Percentiles rank a stretch among this genome's conserved stretches.
Evolutionary conservation across 2,329 filamentous ascomycete species (phyloP).

Genomic region (Penicillium palitans): DNA sequence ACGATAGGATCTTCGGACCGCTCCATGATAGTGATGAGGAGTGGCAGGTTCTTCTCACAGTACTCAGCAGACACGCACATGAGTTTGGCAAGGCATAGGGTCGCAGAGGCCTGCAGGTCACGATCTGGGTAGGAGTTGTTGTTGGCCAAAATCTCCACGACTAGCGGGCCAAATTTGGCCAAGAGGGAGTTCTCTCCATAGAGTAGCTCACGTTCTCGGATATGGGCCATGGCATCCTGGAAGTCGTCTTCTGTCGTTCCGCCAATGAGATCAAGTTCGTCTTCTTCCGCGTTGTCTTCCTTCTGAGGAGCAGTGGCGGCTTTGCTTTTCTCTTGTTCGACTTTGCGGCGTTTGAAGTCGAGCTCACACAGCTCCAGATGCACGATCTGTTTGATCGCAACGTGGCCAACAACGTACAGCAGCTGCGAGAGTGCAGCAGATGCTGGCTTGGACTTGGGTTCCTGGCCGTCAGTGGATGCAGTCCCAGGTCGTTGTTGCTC

Average conservation of each 20-base stretch:
- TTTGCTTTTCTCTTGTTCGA: conserved; percentile 52
- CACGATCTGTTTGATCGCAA: conserved; percentile 98
- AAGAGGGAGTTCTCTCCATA: conserved; percentile 82
- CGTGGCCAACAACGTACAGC: conserved; percentile 91
- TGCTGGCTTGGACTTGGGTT: conserved; percentile 62
- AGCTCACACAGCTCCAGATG: conserved; percentile 96
- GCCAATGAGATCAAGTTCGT: conserved; percentile 94
- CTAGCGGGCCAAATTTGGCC: conserved; percentile 86
- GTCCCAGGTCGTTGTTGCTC: conserved; percentile 37
- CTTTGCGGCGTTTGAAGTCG: conserved; percentile 94
- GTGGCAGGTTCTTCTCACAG: conserved; percentile 86
- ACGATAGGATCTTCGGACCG: conserved; percentile 89
- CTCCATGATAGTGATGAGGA: conserved; percentile 97
- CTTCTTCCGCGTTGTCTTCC: conserved; percentile 64
- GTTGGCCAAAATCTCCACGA: conserved; percentile 90
- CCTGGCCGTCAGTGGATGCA: conserved; percentile 35
- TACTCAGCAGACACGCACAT: conserved; percentile 99
- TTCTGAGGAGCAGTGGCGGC: conserved; percentile 47
- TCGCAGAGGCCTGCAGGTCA: conserved; percentile 88
- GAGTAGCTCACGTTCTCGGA: conserved; percentile 79
- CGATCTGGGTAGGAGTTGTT: conserved; percentile 90
- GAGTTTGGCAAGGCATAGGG: conserved; percentile 91
- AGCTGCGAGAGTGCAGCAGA: conserved; percentile 80
- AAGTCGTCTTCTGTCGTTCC: conserved; percentile 95
- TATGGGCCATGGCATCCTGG: conserved; percentile 79